Base-by-base conservation (phyloP, 2,329 filamentous ascomycete species). In the Arthrobotrys sinensis region DNA sequence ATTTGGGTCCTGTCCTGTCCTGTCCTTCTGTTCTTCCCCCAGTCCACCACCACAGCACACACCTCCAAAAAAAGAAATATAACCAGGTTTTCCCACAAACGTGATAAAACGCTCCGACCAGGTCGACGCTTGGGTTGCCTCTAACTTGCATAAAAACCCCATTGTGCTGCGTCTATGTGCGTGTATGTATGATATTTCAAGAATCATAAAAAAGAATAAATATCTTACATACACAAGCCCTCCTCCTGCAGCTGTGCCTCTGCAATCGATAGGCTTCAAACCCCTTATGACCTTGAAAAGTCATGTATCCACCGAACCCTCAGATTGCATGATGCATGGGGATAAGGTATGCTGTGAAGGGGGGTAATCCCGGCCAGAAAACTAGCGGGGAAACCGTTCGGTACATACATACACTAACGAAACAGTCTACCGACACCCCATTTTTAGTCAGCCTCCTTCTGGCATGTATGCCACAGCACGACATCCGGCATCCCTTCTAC, bases 261-360 rank as follows among this genome's bases (percentile, higher is more conserved):
- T 68, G 53, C 63, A 75, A 75, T 72, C 68, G 60, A 72, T 72
- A 65, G 67, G 55, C 65, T 60, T 60, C 66, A 40, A 50, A 57
- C 45, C 52, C 65, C 65, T 28, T 16, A 36, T 32, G 53, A 46
- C 57, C 40, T 50, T 38, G 21, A 40, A 28, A 24, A 50, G 52
- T 4, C 19, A 34, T 64, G 38, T 32, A 46, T 63, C 57, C 57
- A 48, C 38, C 16, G 36, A 69, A 19, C 55, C 34, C 40, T 53
- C 46, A 46, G 43, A 73, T 67, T 67, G 62, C 62, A 67, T 60
- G 62, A 60, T 73, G 69, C 69, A 73, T 73, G 69, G 62, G 48
- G 32, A 28, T 32, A 38, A 45, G 43, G 46, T 28, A 6, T 24
- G 55, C 3, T 32, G 57, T 21, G 32, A 53, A 24, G 45, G 34